Evolutionary conservation across 2,329 filamentous ascomycete genomes (phyloP), one percentile per base, ranked within the genome.

Genomic region (Ascocoryne sarcoides): DNA sequence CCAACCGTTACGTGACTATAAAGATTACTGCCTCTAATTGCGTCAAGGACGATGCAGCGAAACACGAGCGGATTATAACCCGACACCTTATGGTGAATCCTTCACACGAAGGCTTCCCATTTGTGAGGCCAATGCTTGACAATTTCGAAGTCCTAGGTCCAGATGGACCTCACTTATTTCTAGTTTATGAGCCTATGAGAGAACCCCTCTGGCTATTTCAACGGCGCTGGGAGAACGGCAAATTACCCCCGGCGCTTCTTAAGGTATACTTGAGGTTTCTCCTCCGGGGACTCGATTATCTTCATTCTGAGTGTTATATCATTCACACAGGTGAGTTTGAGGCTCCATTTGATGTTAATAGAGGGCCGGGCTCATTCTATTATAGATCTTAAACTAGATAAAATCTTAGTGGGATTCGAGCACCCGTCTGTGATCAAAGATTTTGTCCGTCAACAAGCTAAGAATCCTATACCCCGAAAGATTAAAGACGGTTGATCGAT

Each of bases 241-340:
- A 36, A 29, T 18, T 46, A n/a, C 38, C 38, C 16, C 23, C 34
- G 4, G 18, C 16, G 28, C 32, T 46, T 36, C 21, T 46, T 12
- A 43, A 46, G 26, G 31, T 37, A 33, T 46, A 46, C 34, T 26
- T 43, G 14, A 30, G 16, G 9, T 36, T 39, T 14, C 10, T 43
- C 10, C 19, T 43, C 2, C 29, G 8, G 8, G 36, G 31, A 16
- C 37, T 43, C 16, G 30, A 43, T 20, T 43, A 43, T 43, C 36
- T 43, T 36, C 41, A 43, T 36, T 43, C n/a, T n/a, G 16, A 54
- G 26, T 48, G 48, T 36, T 33, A 43, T 23, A 39, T 54, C 10
- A 49, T 54, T 10, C 52, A 54, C 32, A 46, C 48, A 51, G 44
- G 50, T 46, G 51, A 55, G 36, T 43, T 37, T 30, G 14, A 23